These are phyloP conservation scores for Lipomyces japonicus DNA, from an alignment of 805 yeast species.

Conservation along the genomic window DNA sequence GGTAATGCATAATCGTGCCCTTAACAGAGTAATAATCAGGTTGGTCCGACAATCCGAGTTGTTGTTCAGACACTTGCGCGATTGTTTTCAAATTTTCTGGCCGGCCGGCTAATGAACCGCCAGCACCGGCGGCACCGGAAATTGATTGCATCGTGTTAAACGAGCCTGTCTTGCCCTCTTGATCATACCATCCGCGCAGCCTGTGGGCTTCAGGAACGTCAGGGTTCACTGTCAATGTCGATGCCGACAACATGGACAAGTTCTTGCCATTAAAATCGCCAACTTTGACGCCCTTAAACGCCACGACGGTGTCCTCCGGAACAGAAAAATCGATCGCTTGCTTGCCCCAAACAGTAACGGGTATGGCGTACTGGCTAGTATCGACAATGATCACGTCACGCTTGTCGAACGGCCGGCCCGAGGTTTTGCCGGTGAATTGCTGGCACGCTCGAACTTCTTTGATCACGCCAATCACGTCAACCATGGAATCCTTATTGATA, in stretches of 20 bases:
- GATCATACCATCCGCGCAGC: slow-evolving; percentile 93
- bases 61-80: slow-evolving; percentile 58
- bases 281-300: slow-evolving; percentile 85
- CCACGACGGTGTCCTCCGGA: slow-evolving; percentile 72
- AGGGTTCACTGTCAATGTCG: slow-evolving; percentile 74
- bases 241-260: slow-evolving; percentile 73
- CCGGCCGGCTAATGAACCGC: slow-evolving; percentile 39
- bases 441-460: slow-evolving; percentile 69
- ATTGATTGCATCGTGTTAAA: slow-evolving; percentile 50
- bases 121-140: slow-evolving; percentile 43
- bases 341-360: slow-evolving; percentile 87
- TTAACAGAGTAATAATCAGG: slow-evolving; percentile 75
- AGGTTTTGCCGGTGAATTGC: slow-evolving; percentile 76
- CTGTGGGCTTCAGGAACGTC: slow-evolving; percentile 83
- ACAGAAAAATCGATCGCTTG: slow-evolving; percentile 72
- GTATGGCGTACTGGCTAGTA: slow-evolving; percentile 68
- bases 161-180: slow-evolving; percentile 59
- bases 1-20: slow-evolving; percentile 68
- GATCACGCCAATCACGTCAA: slow-evolving; percentile 86
- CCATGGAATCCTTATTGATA: slow-evolving; percentile 63
- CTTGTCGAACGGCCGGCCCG: slow-evolving; percentile 89
- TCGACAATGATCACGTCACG: slow-evolving; percentile 87
- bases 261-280: slow-evolving; percentile 85
- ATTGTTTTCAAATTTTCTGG: slow-evolving; percentile 63
- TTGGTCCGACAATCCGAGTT: slow-evolving; percentile 67